Percentiles rank a stretch among this genome's conserved stretches.
These are phyloP conservation scores for Calonectria fujianensis DNA, from an alignment of 2,329 filamentous ascomycete species.

Conservation along the genomic window DNA sequence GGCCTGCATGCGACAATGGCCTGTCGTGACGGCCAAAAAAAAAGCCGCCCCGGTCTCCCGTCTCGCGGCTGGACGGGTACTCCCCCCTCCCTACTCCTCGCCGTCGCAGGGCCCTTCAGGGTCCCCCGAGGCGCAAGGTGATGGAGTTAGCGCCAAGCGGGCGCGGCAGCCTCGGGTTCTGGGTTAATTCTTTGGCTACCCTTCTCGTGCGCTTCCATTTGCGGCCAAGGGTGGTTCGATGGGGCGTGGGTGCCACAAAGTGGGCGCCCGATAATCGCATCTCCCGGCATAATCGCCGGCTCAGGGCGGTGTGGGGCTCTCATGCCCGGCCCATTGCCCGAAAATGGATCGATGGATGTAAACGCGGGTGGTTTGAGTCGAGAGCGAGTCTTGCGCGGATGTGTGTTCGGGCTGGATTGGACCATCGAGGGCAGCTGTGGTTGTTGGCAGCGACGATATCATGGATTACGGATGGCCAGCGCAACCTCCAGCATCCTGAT, in stretches of 20 bases:
- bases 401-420: slow-evolving; percentile 9
- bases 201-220: slow-evolving; percentile 33
- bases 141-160: slow-evolving; percentile 37
- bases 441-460: neutral
- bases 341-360: slow-evolving; percentile 35
- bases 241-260: slow-evolving; percentile 13
- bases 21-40: slow-evolving; percentile 13
- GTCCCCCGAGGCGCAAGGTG: slow-evolving; percentile 23
- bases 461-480: slow-evolving; percentile 6
- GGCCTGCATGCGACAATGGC: slow-evolving; percentile 30
- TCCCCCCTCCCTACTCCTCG: neutral
- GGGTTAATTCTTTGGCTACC: slow-evolving; percentile 34
- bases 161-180: slow-evolving; percentile 38
- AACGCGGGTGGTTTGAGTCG: slow-evolving; percentile 5
- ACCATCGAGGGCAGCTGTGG: neutral
- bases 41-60: slow-evolving; percentile 15
- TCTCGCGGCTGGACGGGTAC: slow-evolving; percentile 28
- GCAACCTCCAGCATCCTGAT: neutral
- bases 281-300: slow-evolving; percentile 45
- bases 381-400: neutral
- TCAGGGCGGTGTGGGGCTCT: slow-evolving; percentile 41
- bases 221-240: slow-evolving; percentile 48
- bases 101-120: neutral
- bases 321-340: slow-evolving; percentile 39
- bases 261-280: slow-evolving; percentile 39